phyloP scores from a whole-genome alignment of 345 rosid species.

The Hibiscus tridactylites region DNA sequence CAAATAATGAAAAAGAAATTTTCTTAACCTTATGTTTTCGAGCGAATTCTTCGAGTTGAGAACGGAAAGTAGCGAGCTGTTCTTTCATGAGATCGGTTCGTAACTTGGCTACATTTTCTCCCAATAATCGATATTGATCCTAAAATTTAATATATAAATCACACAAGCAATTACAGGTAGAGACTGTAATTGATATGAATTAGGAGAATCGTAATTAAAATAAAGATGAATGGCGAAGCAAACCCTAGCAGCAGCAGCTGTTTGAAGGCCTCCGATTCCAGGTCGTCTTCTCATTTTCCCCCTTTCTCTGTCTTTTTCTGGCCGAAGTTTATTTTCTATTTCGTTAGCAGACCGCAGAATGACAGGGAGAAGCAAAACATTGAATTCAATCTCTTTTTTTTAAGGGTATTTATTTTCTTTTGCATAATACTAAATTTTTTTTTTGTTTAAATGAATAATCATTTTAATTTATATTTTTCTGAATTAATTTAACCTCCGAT shows the following conservation, averaged over 20 bases:
- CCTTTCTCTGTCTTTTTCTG: not conserved
- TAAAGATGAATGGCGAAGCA: not conserved
- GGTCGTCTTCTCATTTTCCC: constrained; percentile 62
- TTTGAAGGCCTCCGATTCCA: constrained; percentile 85
- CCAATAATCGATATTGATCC: constrained; percentile 76
- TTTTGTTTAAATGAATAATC: too few species aligned
- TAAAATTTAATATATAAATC: not conserved
- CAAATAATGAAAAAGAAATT: not conserved
- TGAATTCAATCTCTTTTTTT: too few species aligned
- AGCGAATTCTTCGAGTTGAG: constrained; percentile 86
- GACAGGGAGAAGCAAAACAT: too few species aligned
- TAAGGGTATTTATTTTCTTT: too few species aligned
- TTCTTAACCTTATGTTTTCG: constrained; percentile 73
- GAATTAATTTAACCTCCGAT: too few species aligned
- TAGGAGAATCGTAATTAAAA: not conserved
- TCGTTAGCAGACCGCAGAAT: too few species aligned
- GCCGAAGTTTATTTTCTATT: not conserved
- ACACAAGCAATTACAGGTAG: not conserved
- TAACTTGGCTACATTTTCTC: constrained; percentile 87
- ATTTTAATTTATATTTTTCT: too few species aligned
- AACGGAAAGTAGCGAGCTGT: constrained; percentile 72
- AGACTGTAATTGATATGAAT: not conserved
- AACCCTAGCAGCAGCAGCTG: constrained; percentile 74
- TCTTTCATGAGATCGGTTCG: constrained; percentile 89
- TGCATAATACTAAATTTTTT: too few species aligned